These are phyloP conservation scores for Heterobasidion annosum DNA, from an alignment of 1,284 basidiomycete species.

Conservation along the genomic window DNA sequence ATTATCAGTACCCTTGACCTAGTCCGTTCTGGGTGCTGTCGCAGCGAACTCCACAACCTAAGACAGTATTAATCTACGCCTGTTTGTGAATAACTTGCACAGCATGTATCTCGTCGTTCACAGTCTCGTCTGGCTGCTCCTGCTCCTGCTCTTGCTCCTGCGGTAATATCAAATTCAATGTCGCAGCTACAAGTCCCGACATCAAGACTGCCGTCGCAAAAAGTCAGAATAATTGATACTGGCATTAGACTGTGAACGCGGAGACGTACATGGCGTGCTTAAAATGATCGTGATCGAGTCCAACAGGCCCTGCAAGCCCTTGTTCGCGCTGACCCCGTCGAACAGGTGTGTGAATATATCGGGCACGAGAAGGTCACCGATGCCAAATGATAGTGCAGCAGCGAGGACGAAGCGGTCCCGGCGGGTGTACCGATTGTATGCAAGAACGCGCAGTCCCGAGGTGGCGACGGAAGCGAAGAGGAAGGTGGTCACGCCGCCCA, in stretches of 20 bases:
- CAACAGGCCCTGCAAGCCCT: slow-evolving; percentile 63
- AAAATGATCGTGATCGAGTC: slow-evolving; percentile 74
- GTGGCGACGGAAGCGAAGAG: slow-evolving; percentile 55
- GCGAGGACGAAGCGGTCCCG: slow-evolving; percentile 73
- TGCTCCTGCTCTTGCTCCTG: slow-evolving; percentile 21
- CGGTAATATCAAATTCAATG: slow-evolving; percentile 62
- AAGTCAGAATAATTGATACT: slow-evolving; percentile 5
- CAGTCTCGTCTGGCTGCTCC: slow-evolving; percentile 5
- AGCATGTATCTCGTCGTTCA: slow-evolving; percentile 2
- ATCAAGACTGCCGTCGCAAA: slow-evolving; percentile 39
- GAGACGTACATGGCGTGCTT: slow-evolving; percentile 62
- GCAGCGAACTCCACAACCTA: no score
- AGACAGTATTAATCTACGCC: no score
- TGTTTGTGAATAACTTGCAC: no score
- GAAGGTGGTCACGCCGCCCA: slow-evolving; percentile 79
- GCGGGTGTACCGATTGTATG: slow-evolving; percentile 55
- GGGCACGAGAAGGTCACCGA: slow-evolving; percentile 60
- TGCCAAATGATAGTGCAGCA: slow-evolving; percentile 63
- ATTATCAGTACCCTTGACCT: no score
- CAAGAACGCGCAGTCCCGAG: slow-evolving; percentile 69
- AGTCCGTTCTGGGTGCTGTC: no score
- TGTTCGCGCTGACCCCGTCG: slow-evolving; percentile 34
- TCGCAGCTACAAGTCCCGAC: slow-evolving; percentile 54
- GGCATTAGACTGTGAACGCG: not conserved
- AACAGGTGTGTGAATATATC: slow-evolving; percentile 62